A percentile compares a stretch with the other conserved stretches of the same genome.
phyloP scores from a whole-genome alignment of 2,329 filamentous ascomycete genomes.

The Colletotrichum liriopes region DNA sequence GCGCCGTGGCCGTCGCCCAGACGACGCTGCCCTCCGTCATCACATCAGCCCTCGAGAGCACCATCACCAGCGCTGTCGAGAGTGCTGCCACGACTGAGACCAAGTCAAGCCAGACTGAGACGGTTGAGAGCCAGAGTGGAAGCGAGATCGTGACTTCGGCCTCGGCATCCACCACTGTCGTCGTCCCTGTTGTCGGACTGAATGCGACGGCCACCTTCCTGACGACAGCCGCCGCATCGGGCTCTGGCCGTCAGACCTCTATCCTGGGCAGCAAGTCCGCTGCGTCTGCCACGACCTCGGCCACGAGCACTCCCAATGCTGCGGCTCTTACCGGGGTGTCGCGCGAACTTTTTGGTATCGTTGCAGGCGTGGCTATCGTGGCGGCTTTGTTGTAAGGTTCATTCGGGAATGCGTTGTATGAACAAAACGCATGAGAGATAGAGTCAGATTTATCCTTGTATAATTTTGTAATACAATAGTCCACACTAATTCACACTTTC shows the following conservation, averaged over 20 bases:
- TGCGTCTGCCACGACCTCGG: slow-evolving; percentile 4
- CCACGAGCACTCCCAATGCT: slow-evolving; percentile 7
- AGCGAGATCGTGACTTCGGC: not conserved
- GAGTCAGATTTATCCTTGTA: not conserved
- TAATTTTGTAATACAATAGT: slow-evolving; percentile 11
- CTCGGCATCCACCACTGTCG: not conserved
- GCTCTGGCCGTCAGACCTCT: not conserved
- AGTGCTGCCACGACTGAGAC: not conserved
- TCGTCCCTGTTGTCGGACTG: not conserved
- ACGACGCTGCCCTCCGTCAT: not conserved
- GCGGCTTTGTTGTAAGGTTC: slow-evolving; percentile 15
- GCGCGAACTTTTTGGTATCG: slow-evolving; percentile 11
- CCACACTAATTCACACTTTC: not conserved
- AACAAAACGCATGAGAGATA: not conserved
- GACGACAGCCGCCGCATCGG: not conserved
- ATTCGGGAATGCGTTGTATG: not conserved
- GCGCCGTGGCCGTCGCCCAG: slow-evolving; percentile 2
- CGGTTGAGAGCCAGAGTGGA: not conserved
- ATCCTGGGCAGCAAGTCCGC: not conserved
- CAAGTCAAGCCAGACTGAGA: not conserved
- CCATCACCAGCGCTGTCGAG: not conserved
- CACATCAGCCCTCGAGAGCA: not conserved
- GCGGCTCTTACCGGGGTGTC: slow-evolving; percentile 8
- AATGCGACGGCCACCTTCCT: not conserved
- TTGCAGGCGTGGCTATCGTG: slow-evolving; percentile 20